Evolutionary conservation across 2,329 filamentous ascomycete genomes (phyloP).

Genomic region (Pseudogymnoascus destructans): DNA sequence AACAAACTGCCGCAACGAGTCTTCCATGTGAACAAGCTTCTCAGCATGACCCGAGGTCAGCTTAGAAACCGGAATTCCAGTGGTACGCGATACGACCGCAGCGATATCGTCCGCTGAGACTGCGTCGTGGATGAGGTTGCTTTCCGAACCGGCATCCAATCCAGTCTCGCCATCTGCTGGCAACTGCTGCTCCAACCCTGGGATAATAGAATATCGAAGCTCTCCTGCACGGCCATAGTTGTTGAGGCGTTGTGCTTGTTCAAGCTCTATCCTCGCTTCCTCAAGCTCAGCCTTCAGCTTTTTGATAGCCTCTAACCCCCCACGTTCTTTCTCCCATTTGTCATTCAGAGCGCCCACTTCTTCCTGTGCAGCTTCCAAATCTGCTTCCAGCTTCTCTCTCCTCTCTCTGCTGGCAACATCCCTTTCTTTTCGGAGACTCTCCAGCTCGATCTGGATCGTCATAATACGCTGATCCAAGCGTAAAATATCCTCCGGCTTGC

Average conservation of each 20-base stretch:
- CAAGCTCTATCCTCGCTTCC: conserved; percentile 69
- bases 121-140: conserved; percentile 73
- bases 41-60: conserved; percentile 88
- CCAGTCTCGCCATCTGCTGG: conserved; percentile 52
- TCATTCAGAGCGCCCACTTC: conserved; percentile 63
- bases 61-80: conserved; percentile 85
- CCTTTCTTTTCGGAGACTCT: conserved; percentile 86
- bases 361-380: conserved; percentile 62
- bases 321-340: conserved; percentile 81
- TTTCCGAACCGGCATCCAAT: conserved; percentile 27
- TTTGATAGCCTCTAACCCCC: conserved; percentile 78
- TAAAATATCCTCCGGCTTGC: conserved; percentile 90
- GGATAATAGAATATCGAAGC: conserved; percentile 77
- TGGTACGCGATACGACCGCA: conserved; percentile 76
- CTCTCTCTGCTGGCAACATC: conserved; percentile 82
- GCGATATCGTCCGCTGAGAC: conserved; percentile 95
- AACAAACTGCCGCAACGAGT: conserved; percentile 68
- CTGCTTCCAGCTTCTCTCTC: conserved; percentile 69
- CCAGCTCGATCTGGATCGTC: conserved; percentile 93
- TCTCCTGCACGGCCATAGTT: conserved; percentile 88
- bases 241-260: conserved; percentile 73
- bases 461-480: conserved; percentile 88
- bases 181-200: conserved; percentile 62
- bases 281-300: conserved; percentile 81
- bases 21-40: conserved; percentile 92